These are phyloP conservation scores for Penicillium sp. DNA, from an alignment of 2,329 filamentous ascomycete genomes.

Conservation along the genomic window DNA sequence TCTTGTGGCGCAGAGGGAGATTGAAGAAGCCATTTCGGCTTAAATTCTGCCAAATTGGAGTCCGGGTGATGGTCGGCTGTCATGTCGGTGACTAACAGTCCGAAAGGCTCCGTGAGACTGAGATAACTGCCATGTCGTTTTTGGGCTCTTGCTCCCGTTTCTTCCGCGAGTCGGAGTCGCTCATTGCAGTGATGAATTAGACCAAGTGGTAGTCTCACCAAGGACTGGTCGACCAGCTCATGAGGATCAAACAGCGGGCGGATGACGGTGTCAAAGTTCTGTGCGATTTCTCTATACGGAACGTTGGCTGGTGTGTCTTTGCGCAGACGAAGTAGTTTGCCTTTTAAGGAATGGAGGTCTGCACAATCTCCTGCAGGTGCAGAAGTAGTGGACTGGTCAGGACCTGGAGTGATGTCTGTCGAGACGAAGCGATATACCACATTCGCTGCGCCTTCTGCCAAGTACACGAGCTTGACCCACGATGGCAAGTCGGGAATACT, in stretches of 20 bases:
- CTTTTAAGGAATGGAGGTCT: slow-evolving; percentile 24
- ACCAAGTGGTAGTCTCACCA: slow-evolving; percentile 44
- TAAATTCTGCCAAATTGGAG: slow-evolving; percentile 60
- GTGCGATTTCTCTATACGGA: slow-evolving; percentile 45
- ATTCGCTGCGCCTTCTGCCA: slow-evolving; percentile 70
- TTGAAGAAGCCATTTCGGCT: slow-evolving; percentile 77
- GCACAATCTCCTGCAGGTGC: slow-evolving; percentile 14
- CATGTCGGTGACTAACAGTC: slow-evolving; percentile 72
- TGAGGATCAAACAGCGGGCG: slow-evolving; percentile 51
- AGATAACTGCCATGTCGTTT: slow-evolving; percentile 49
- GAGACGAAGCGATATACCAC: slow-evolving; percentile 60
- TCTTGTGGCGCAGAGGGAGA: slow-evolving; percentile 62
- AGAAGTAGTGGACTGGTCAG: slow-evolving; percentile 19
- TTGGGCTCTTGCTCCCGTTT: slow-evolving; percentile 38
- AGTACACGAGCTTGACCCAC: slow-evolving; percentile 38
- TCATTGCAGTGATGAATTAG: slow-evolving; percentile 49
- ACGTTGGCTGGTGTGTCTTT: slow-evolving; percentile 50
- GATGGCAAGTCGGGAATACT: slow-evolving; percentile 31
- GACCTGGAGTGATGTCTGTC: slow-evolving; percentile 22
- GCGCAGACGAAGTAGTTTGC: slow-evolving; percentile 55
- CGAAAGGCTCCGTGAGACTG: slow-evolving; percentile 53
- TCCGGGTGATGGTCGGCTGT: slow-evolving; percentile 37
- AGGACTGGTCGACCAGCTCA: slow-evolving; percentile 52
- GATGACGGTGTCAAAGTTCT: slow-evolving; percentile 40
- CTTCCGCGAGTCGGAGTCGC: slow-evolving; percentile 47